Evolutionary conservation across 192 early-diverging fungal genomes (phyloP).

Genomic region (Coemansia sp.): DNA sequence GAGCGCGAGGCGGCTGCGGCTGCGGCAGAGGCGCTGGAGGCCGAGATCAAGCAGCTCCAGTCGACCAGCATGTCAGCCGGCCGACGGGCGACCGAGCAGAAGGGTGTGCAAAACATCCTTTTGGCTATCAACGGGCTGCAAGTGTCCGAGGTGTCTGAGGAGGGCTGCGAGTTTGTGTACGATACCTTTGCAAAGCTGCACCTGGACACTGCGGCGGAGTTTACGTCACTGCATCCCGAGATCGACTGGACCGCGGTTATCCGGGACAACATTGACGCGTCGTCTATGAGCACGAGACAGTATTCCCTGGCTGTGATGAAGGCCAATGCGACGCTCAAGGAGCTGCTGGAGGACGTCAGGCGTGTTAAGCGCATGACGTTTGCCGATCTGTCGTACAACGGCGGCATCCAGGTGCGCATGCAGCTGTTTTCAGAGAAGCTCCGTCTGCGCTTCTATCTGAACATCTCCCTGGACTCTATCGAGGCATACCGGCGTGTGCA

Average conservation of each 20-base stretch:
- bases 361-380: slow-evolving; percentile 36
- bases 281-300: slow-evolving; percentile 21
- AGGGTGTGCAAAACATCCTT: slow-evolving; percentile 37
- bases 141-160: slow-evolving; percentile 20
- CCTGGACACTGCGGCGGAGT: slow-evolving; percentile 31
- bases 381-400: slow-evolving; percentile 30
- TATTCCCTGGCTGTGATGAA: slow-evolving; percentile 40
- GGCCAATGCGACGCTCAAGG: slow-evolving; percentile 35
- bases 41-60: slow-evolving; percentile 30
- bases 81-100: slow-evolving; percentile 34
- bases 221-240: slow-evolving; percentile 46
- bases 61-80: slow-evolving; percentile 26
- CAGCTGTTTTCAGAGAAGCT: slow-evolving; percentile 38
- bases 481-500: slow-evolving; percentile 29
- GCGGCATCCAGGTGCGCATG: slow-evolving; percentile 38
- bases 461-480: slow-evolving; percentile 24
- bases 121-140: slow-evolving; percentile 45
- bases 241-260: slow-evolving; percentile 46
- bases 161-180: slow-evolving; percentile 44
- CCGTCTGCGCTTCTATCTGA: slow-evolving; percentile 41
- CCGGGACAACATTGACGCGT: slow-evolving; percentile 12
- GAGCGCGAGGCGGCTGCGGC: slow-evolving; percentile 17
- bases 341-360: slow-evolving; percentile 38
- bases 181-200: slow-evolving; percentile 39
- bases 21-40: slow-evolving; percentile 14